Evolutionary conservation across 805 yeast genomes (phyloP).

Genomic region (Metschnikowia peoriensis): DNA sequence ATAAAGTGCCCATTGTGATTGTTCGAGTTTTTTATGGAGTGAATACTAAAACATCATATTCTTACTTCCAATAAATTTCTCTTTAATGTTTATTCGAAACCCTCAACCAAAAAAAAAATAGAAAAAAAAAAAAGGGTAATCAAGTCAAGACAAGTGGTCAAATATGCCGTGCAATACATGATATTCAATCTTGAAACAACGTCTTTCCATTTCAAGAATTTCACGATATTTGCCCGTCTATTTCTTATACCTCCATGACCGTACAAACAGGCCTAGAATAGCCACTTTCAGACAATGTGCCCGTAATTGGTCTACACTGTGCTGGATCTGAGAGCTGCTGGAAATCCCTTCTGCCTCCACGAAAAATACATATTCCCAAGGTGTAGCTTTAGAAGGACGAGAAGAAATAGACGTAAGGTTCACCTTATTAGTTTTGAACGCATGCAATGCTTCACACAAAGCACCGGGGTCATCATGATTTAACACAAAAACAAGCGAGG

Average conservation of each 20-base stretch:
- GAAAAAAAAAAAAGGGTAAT: no score
- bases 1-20: no score
- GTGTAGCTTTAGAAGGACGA: conserved; percentile 63
- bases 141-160: no score
- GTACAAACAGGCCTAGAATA: conserved; percentile 57
- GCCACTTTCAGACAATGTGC: conserved; percentile 48
- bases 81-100: no score
- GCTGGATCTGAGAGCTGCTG: conserved; percentile 25
- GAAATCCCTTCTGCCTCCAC: conserved; percentile 59
- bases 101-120: no score
- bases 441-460: conserved; percentile 59
- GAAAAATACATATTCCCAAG: conserved; percentile 84
- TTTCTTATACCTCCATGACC: conserved; percentile 23
- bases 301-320: conserved; percentile 44
- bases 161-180: not conserved
- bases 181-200: no score
- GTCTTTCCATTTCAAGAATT: no score
- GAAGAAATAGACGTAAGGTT: conserved; percentile 73
- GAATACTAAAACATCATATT: no score
- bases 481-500: conserved; percentile 65
- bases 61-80: no score
- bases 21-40: no score
- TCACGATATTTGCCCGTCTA: not conserved
- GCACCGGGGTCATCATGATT: conserved; percentile 70
- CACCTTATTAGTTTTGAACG: conserved; percentile 53